Conservation (phyloP, 139 green algal genomes). For the Tetraselmis chui region DNA sequence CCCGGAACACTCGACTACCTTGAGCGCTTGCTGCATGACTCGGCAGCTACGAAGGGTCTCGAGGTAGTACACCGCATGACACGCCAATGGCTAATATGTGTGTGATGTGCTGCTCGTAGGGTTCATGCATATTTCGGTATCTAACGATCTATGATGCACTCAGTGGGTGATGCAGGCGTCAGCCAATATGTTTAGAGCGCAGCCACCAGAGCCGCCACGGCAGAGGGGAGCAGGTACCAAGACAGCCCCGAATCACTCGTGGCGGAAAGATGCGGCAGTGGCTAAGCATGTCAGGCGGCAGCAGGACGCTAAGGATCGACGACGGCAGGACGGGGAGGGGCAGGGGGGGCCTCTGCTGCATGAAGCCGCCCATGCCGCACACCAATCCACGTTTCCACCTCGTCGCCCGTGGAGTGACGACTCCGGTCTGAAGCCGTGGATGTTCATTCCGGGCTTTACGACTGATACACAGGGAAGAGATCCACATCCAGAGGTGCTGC, state of each 20-base stretch:
- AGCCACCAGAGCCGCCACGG: background rate
- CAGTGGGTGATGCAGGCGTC: background rate
- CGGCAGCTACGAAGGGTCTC: background rate
- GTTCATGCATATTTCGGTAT: too few relatives aligned
- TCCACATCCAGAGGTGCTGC: background rate
- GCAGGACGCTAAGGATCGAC: too few relatives aligned
- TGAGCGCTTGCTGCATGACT: background rate
- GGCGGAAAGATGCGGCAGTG: background rate
- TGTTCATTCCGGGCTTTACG: background rate
- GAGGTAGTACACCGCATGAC: background rate
- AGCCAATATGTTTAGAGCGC: background rate
- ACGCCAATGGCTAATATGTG: too few relatives aligned
- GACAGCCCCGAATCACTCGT: background rate
- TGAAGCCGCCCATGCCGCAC: background rate
- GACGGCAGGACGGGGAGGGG: too few relatives aligned
- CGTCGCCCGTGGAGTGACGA: background rate
- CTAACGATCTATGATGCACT: too few relatives aligned
- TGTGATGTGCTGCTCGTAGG: too few relatives aligned
- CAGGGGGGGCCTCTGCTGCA: too few relatives aligned
- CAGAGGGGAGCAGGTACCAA: too few relatives aligned
- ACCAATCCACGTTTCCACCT: background rate
- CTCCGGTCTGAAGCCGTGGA: background rate
- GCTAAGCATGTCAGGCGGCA: background rate
- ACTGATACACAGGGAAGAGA: too few relatives aligned
- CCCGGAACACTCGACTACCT: background rate